Percentiles rank a stretch among this genome's conserved stretches.
Evolutionary conservation across 176 grass and related monocot genomes (phyloP).

Genomic region (Coix lacrymajobi): DNA sequence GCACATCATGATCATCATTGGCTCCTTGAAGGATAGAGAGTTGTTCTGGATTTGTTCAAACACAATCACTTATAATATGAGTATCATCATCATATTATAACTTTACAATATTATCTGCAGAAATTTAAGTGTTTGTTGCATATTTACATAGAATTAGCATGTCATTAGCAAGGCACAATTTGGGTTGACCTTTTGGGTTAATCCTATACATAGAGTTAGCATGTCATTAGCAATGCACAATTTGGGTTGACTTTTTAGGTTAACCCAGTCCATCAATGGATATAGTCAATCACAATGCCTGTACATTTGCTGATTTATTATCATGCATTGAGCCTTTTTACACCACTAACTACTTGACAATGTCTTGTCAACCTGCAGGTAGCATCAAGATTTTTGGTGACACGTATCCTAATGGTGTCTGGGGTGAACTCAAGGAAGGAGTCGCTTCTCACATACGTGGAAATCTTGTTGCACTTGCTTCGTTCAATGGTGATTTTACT

Average conservation of each 20-base stretch:
- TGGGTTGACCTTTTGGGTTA: background rate
- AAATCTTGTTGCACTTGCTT: background rate
- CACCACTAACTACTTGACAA: background rate
- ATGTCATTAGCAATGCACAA: background rate
- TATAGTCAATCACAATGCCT: background rate
- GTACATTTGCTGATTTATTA: background rate
- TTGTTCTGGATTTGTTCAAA: background rate
- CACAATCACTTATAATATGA: background rate
- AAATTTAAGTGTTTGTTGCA: background rate
- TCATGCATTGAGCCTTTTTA: background rate
- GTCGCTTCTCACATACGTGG: background rate
- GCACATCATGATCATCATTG: background rate
- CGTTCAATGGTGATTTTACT: background rate
- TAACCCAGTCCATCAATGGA: background rate
- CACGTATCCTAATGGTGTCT: background rate
- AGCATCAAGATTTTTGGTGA: background rate
- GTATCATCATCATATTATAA: background rate
- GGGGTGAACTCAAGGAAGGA: background rate
- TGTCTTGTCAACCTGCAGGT: background rate
- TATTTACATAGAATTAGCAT: background rate
- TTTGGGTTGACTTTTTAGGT: background rate
- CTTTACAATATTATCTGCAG: background rate
- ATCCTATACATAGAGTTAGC: too few species aligned
- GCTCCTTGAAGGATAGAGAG: background rate
- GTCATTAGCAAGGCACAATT: background rate